Percentiles rank a stretch among this genome's conserved stretches.
phyloP scores from a whole-genome alignment of 257 asterid genomes.

The Scutellaria barbata region DNA sequence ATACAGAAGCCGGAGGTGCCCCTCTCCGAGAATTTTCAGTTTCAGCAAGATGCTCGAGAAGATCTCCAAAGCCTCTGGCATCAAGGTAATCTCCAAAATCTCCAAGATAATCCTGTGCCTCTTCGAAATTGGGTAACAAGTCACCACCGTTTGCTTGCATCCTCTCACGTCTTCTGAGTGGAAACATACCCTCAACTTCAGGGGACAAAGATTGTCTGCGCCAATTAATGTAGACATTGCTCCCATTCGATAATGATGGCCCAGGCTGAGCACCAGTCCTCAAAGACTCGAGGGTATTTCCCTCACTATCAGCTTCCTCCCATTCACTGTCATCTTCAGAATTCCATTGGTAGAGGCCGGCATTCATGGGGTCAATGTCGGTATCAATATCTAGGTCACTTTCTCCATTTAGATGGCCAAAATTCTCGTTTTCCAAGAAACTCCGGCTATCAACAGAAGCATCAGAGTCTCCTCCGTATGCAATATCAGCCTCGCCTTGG shows the following conservation, averaged over 20 bases:
- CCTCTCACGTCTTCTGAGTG: slow-evolving; percentile 40
- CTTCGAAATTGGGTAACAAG: slow-evolving; percentile 40
- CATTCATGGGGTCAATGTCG: slow-evolving; percentile 95
- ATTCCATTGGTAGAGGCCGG: slow-evolving; percentile 74
- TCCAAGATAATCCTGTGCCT: slow-evolving; percentile 43
- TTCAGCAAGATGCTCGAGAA: slow-evolving; percentile 67
- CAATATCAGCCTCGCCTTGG: slow-evolving; percentile 63
- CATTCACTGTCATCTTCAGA: slow-evolving; percentile 63
- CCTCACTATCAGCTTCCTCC: slow-evolving; percentile 67
- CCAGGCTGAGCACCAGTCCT: slow-evolving; percentile 42
- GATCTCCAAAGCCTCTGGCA: slow-evolving; percentile 56
- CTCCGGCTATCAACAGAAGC: slow-evolving; percentile 70
- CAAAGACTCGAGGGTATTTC: slow-evolving; percentile 39
- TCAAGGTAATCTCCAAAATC: slow-evolving; percentile 55
- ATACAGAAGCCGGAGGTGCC: slow-evolving; percentile 79
- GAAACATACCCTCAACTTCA: slow-evolving; percentile 45
- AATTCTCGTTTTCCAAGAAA: slow-evolving; percentile 55
- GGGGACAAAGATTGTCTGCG: slow-evolving; percentile 45
- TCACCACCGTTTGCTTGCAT: background rate
- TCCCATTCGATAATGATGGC: slow-evolving; percentile 34
- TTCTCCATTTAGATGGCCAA: slow-evolving; percentile 49
- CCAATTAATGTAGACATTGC: slow-evolving; percentile 38
- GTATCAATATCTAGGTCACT: slow-evolving; percentile 71
- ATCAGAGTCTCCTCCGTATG: slow-evolving; percentile 75
- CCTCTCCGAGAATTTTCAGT: slow-evolving; percentile 66